phyloP scores from a whole-genome alignment of 805 yeast species.

The Candida mattraensis region DNA sequence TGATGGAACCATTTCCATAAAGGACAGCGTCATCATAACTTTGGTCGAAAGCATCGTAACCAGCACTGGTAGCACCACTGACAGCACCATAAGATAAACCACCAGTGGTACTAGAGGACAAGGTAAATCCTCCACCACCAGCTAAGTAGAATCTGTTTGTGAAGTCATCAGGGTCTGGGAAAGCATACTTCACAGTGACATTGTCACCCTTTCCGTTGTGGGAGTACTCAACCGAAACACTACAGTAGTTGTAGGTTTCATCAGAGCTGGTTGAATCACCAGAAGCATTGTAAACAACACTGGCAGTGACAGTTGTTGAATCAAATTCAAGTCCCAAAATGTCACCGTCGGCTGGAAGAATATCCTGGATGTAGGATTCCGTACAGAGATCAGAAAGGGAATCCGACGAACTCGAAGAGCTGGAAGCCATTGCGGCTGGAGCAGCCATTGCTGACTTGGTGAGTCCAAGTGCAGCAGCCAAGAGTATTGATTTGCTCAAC shows the following conservation, averaged over 20 bases:
- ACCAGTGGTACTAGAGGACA: conserved; percentile 3
- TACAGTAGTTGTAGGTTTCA: conserved; percentile 5
- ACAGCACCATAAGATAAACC: conserved; percentile 8
- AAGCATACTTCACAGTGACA: conserved; percentile 2
- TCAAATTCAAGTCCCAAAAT: conserved; percentile 1
- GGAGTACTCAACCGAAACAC: conserved; percentile 3
- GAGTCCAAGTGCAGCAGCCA: too few relatives aligned
- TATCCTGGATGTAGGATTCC: conserved; percentile 1
- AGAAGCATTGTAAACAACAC: not conserved
- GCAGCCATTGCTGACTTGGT: not conserved
- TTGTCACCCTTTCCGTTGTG: conserved; percentile 8
- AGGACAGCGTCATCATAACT: conserved; percentile 4
- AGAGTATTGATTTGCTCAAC: too few relatives aligned
- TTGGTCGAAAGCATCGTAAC: conserved; percentile 8
- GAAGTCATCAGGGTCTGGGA: conserved; percentile 5
- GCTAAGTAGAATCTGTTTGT: conserved; percentile 6
- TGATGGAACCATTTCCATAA: conserved; percentile 7
- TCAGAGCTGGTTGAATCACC: not conserved
- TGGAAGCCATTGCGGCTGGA: not conserved
- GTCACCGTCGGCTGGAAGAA: conserved; percentile 2
- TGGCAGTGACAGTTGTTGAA: conserved; percentile 1
- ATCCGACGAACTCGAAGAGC: conserved; percentile 2
- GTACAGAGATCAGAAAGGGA: not conserved
- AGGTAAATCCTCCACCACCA: conserved; percentile 9
- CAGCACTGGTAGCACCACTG: conserved; percentile 9